A percentile compares a stretch with the other conserved stretches of the same genome.
phyloP scores from a whole-genome alignment of 2,329 filamentous ascomycete species.

The Cladophialophora immunda region DNA sequence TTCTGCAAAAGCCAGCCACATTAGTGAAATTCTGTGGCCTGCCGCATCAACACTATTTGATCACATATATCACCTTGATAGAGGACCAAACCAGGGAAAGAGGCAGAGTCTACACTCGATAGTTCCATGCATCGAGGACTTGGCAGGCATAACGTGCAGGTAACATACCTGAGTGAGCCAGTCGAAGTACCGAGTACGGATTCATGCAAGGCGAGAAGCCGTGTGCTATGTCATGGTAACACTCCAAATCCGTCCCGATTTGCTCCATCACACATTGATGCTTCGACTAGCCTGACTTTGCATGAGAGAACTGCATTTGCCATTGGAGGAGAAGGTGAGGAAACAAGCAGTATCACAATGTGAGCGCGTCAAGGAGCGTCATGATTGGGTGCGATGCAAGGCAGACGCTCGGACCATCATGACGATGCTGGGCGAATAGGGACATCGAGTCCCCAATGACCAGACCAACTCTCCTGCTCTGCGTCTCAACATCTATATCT shows the following conservation, averaged over 20 bases:
- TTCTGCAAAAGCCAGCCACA: neutral
- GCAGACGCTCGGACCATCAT: constrained; percentile 7
- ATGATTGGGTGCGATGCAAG: constrained; percentile 26
- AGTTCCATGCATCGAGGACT: neutral
- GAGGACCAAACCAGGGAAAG: neutral
- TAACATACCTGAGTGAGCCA: neutral
- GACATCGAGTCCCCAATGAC: constrained; percentile 4
- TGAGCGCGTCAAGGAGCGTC: constrained; percentile 28
- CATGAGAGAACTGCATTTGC: constrained; percentile 12
- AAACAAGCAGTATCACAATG: constrained; percentile 29
- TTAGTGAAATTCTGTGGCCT: neutral
- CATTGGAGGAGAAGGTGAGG: constrained; percentile 22
- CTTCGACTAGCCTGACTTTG: constrained; percentile 8
- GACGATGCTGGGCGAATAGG: constrained; percentile 25
- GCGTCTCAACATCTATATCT: constrained; percentile 31
- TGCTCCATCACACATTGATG: constrained; percentile 16
- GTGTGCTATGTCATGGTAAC: constrained; percentile 8
- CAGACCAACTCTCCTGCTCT: constrained; percentile 2
- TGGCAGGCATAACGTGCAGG: neutral
- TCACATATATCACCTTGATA: neutral
- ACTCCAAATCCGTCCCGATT: neutral
- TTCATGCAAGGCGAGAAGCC: neutral
- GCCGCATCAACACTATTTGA: neutral
- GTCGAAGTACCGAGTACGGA: neutral
- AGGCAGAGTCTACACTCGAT: neutral